These are phyloP conservation scores for Bryoerythrophyllum caledonicum DNA, from an alignment of 225 moss, liverwort and hornwort species.

Conservation along the genomic window DNA sequence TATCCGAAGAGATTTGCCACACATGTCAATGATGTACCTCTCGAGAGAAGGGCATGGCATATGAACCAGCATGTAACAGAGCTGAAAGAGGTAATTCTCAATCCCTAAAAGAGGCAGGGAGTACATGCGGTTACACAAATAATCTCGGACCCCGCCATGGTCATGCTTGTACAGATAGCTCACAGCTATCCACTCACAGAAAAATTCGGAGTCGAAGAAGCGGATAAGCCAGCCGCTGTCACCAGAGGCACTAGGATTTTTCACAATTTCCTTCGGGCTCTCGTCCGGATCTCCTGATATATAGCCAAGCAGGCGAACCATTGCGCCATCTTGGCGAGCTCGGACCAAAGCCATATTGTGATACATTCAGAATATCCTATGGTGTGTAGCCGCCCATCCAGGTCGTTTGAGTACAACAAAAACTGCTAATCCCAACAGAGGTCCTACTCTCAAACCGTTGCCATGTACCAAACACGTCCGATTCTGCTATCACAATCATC, in stretches of 20 bases:
- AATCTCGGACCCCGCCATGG: slow-evolving; percentile 96
- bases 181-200: slow-evolving; percentile 99
- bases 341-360: slow-evolving; percentile 52
- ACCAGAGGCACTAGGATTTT: slow-evolving; percentile 66
- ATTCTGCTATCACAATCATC: slow-evolving; percentile 28
- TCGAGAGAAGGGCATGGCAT: slow-evolving; percentile 97
- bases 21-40: slow-evolving; percentile 97
- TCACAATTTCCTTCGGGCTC: slow-evolving; percentile 74
- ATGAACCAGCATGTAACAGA: slow-evolving; percentile 97
- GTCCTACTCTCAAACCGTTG: slow-evolving; percentile 18
- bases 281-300: slow-evolving; percentile 74
- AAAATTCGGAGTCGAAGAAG: slow-evolving; percentile 98
- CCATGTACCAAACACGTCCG: slow-evolving; percentile 32
- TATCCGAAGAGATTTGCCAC: slow-evolving; percentile 97
- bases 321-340: slow-evolving; percentile 61
- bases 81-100: slow-evolving; percentile 92
- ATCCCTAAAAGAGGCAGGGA: slow-evolving; percentile 87
- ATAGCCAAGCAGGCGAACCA: slow-evolving; percentile 98
- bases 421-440: slow-evolving; percentile 27
- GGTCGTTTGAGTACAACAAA: slow-evolving; percentile 18
- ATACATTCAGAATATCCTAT: slow-evolving; percentile 29
- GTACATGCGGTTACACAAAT: slow-evolving; percentile 98
- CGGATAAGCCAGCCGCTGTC: slow-evolving; percentile 99
- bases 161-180: slow-evolving; percentile 99
- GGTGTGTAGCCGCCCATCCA: slow-evolving; percentile 50